These are phyloP conservation scores for Ceraceosorus bombacis DNA, from an alignment of 1,284 basidiomycete genomes.

Conservation along the genomic window DNA sequence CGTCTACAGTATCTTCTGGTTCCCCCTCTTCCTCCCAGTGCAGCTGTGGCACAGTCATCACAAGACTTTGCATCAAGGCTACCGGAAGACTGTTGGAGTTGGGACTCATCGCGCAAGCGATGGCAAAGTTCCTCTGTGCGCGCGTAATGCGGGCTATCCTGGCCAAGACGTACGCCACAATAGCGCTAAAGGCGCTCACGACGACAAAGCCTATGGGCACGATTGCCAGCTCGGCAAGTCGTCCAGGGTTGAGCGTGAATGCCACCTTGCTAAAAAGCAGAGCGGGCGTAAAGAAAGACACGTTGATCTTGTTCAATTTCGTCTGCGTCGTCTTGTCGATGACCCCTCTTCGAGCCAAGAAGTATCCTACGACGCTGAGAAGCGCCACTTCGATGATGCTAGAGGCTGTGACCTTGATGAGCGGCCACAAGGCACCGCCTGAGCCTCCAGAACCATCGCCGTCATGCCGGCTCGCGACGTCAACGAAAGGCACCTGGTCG, in stretches of 20 bases:
- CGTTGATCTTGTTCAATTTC: slow-evolving; percentile 52
- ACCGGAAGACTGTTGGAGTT: slow-evolving; percentile 90
- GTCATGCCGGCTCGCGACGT: not conserved
- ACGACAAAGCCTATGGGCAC: slow-evolving; percentile 72
- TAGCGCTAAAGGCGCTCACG: slow-evolving; percentile 49
- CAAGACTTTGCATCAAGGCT: slow-evolving; percentile 81
- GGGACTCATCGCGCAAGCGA: slow-evolving; percentile 44
- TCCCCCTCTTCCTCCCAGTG: slow-evolving; percentile 62
- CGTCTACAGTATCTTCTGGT: slow-evolving; percentile 66
- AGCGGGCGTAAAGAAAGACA: slow-evolving; percentile 81
- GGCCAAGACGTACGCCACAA: slow-evolving; percentile 43
- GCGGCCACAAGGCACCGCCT: slow-evolving; percentile 21
- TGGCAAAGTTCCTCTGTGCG: slow-evolving; percentile 50
- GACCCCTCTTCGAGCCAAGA: slow-evolving; percentile 69
- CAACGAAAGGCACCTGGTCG: not conserved
- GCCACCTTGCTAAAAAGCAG: slow-evolving; percentile 89
- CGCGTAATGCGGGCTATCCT: slow-evolving; percentile 41
- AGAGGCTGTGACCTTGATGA: slow-evolving; percentile 37
- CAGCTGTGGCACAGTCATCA: slow-evolving; percentile 71
- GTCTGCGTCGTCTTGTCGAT: slow-evolving; percentile 84
- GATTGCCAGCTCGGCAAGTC: slow-evolving; percentile 80
- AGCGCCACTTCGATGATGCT: slow-evolving; percentile 84
- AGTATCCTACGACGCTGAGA: slow-evolving; percentile 75
- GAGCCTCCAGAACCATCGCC: slow-evolving; percentile 3
- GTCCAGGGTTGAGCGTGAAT: slow-evolving; percentile 59